phyloP scores from a whole-genome alignment of 208 protist genomes.

The Vickermania ingenoplastis region DNA sequence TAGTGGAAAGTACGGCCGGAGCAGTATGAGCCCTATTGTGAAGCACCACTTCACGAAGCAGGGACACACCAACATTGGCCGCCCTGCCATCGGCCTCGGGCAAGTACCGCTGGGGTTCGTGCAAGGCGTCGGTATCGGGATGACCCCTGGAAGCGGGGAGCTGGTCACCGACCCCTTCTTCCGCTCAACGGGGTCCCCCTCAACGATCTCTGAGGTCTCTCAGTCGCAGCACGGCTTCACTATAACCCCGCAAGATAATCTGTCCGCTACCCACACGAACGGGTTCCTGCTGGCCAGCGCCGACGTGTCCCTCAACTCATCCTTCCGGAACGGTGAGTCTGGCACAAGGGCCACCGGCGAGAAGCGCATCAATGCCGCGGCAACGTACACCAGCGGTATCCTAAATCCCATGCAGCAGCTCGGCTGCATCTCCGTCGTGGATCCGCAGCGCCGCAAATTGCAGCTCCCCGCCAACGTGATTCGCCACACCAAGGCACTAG shows the following conservation, averaged over 20 bases:
- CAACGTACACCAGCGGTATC: background rate
- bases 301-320: background rate
- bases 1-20: background rate
- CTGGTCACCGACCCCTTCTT: background rate
- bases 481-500: constrained; percentile 43
- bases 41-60: background rate
- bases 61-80: background rate
- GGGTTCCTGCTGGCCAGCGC: background rate
- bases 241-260: background rate
- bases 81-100: background rate
- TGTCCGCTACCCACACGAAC: background rate
- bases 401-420: constrained; percentile 6
- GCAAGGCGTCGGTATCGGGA: background rate
- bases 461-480: constrained; percentile 47
- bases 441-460: constrained; percentile 67
- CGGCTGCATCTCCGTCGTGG: constrained; percentile 39
- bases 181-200: background rate
- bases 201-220: background rate
- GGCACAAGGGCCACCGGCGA: background rate
- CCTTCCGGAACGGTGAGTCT: background rate
- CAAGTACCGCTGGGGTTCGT: background rate
- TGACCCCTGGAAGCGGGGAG: background rate
- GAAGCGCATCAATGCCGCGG: background rate
- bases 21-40: background rate
- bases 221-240: background rate